phyloP scores from a whole-genome alignment of 805 yeast species.

The Candida mattraensis region DNA sequence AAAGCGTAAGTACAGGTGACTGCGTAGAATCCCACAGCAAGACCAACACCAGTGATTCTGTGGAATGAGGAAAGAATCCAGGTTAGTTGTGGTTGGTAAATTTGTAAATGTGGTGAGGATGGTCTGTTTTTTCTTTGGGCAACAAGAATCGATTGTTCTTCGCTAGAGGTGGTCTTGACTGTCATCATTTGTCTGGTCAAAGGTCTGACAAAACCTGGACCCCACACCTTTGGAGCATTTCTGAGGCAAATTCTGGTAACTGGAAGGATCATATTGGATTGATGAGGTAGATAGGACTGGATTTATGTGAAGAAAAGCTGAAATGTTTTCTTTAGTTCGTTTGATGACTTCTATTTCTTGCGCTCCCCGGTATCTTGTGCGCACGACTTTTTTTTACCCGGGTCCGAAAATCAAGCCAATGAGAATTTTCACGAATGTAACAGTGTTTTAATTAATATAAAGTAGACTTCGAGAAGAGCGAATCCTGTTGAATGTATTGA shows the following conservation, averaged over 20 bases:
- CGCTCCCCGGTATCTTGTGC: too few species aligned
- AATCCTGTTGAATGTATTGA: too few species aligned
- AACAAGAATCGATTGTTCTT: slow-evolving; percentile 67
- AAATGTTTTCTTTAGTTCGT: too few species aligned
- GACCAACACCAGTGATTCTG: slow-evolving; percentile 82
- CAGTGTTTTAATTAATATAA: too few species aligned
- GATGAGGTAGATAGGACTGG: too few species aligned
- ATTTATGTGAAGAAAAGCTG: too few species aligned
- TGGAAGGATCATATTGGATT: too few species aligned
- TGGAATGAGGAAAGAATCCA: slow-evolving; percentile 78
- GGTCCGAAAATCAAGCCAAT: slow-evolving; percentile 11
- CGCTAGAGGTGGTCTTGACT: slow-evolving; percentile 53
- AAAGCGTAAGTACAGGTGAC: slow-evolving; percentile 76
- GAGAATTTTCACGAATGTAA: too few species aligned
- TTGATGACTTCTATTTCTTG: too few species aligned
- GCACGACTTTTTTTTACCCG: slow-evolving; percentile 13
- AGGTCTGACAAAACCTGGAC: slow-evolving; percentile 18
- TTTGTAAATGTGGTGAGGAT: slow-evolving; percentile 82
- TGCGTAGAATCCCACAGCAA: slow-evolving; percentile 78
- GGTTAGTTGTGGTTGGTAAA: slow-evolving; percentile 90
- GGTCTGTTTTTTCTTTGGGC: slow-evolving; percentile 90
- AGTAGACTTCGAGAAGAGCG: too few species aligned
- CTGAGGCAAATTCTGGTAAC: slow-evolving; percentile 23
- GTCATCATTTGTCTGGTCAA: slow-evolving; percentile 37
- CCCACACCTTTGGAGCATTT: slow-evolving; percentile 11